Conservation (phyloP, 1,139 yeast genomes). For the Magnusiomyces paraingens region DNA sequence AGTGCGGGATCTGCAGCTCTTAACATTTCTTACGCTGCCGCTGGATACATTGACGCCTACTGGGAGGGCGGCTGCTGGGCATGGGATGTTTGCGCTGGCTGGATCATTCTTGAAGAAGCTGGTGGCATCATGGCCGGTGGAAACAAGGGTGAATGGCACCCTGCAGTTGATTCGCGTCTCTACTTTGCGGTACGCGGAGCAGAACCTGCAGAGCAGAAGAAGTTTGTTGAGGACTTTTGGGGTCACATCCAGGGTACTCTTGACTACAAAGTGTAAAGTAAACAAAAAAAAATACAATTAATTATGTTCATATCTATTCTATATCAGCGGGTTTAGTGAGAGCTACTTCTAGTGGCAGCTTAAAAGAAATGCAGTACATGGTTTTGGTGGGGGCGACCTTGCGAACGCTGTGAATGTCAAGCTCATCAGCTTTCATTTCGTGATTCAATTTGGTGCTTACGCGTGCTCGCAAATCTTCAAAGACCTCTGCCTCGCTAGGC, state of each 20-base stretch:
- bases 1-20: slow-evolving; percentile 56
- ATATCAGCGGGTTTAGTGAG: slow-evolving; percentile 29
- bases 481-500: slow-evolving; percentile 59
- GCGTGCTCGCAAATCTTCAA: slow-evolving; percentile 53
- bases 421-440: slow-evolving; percentile 39
- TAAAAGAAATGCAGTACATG: slow-evolving; percentile 84
- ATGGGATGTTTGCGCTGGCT: slow-evolving; percentile 64
- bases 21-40: slow-evolving; percentile 49
- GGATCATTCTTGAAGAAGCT: slow-evolving; percentile 52
- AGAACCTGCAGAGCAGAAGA: slow-evolving; percentile 35
- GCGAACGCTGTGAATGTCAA: slow-evolving; percentile 75
- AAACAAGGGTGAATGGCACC: slow-evolving; percentile 42
- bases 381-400: slow-evolving; percentile 95
- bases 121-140: slow-evolving; percentile 53
- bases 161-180: slow-evolving; percentile 44
- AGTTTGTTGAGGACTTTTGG: slow-evolving; percentile 46
- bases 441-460: slow-evolving; percentile 49
- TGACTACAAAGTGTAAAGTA: slow-evolving; percentile 26
- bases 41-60: slow-evolving; percentile 50
- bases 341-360: slow-evolving; percentile 74
- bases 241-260: slow-evolving; percentile 41
- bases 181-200: slow-evolving; percentile 53
- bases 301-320: background rate
- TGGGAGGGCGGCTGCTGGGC: slow-evolving; percentile 63
- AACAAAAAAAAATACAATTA: too few relatives aligned